Evolutionary conservation across 2,329 filamentous ascomycete genomes (phyloP), one percentile per base, ranked within the genome.

Genomic region (Zymoseptoria ardabiliae): DNA sequence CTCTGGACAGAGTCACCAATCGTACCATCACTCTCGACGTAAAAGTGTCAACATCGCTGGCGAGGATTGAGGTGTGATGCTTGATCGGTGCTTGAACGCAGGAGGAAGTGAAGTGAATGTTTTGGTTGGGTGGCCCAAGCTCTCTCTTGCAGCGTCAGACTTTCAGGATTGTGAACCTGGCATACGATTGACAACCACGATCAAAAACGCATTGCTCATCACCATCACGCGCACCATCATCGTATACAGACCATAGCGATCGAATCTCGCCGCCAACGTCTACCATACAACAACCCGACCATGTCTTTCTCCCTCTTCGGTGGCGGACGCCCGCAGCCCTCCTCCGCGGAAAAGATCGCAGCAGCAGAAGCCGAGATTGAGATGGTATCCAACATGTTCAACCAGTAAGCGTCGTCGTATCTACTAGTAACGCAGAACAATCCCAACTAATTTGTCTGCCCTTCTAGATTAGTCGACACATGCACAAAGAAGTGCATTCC

Each of bases 381-480:
- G 79, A 92, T 97, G 82, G 86, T 97, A 69, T 90, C 91, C 63
- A 92, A 97, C 77, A 97, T 97, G 88, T 96, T 96, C 83, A 93
- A 91, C 81, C 90, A 94, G 94, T 97, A 85, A 62, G 76, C 50
- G 20, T 57, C 20, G 23, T 10, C 10, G 11, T 11, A 21, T 4
- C 10, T 13, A 6, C 22, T 30, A 51, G 48, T n/a, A 23, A 4
- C 41, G 50, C 53, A 53, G 50, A 60, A 56, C 28, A 41, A 45
- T 50, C 45, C 64, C 65, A 28, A 56, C 28, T 2, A 1, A n/a
- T 10, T 28, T 17, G 22, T 23, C 2, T 28, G 20, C 55, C n/a
- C 35, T 3, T 17, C 35, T 45, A 74, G 71, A 68, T 84, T 97
- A 65, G 87, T 91, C 71, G 86, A 90, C 77, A 89, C 90, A 64